Base-by-base conservation (phyloP, 2,329 filamentous ascomycete species). In the Simplicillium sp. region DNA sequence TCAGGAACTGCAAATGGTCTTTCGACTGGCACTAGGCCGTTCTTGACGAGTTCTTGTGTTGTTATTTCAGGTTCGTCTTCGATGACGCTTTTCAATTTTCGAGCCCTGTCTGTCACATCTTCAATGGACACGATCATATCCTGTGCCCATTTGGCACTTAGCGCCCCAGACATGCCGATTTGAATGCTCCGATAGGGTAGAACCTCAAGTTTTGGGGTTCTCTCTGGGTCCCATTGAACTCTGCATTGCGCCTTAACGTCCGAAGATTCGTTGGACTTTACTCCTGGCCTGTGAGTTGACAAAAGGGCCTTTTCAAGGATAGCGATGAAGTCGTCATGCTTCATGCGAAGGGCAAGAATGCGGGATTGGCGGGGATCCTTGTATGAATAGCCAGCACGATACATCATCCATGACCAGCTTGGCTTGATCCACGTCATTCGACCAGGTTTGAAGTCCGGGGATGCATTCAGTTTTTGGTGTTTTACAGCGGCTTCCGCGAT, bases 381-480 rank as follows among this genome's bases (percentile, higher is more conserved):
- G 54, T 64, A 67, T 1, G 71, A 72, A 59, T 79, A 82, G 13
- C 75, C 77, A 15, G 67, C 65, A 37, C 77, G 74, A 52, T 82
- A 80, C 57, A 79, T 70, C 69, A 80, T 77, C 77, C 77, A 82
- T 36, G 64, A 60, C 68, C 75, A 82, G 44, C 68, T 73, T 0
- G 76, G 76, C 50, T 81, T 81, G 48, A 81, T 70, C 77, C 77
- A 81, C 4, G 77, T 81, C 75, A 79, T 80, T 39, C 77, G 68
- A 2, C 56, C 56, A n/a, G 61, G 59, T 12, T 57, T 62, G 58
- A 80, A 81, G 7, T 64, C 57, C 3, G 71, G 61, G 1, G 71
- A 75, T 0, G 73, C 69, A 37, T 67, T 57, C 33, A 82, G 67
- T 8, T 59, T 67, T 49, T 80, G 75, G 2, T 58, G 41, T 3